Base-by-base conservation (phyloP, 306 rosid species). In the Vigna hirtella region DNA sequence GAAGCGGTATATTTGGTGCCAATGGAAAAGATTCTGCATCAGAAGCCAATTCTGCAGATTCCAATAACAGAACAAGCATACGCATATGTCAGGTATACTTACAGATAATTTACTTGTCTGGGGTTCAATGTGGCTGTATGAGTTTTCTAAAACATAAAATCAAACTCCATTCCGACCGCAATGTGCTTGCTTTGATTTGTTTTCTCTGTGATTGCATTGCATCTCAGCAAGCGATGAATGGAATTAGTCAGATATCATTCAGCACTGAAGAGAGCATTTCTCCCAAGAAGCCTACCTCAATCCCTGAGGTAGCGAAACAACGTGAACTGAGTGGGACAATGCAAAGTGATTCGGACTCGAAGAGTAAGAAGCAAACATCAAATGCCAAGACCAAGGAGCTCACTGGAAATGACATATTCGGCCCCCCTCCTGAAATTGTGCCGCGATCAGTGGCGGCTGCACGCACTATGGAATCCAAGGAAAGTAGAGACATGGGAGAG, bases 221-320 rank as follows among this genome's bases (percentile, higher is more conserved):
- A 73, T 73, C 57, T 66, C 70, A 95, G 95, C 96, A 92, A 85
- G 85, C 93, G 43, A 42, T 86, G 69, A 92, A 87, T 47, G 97
- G 97, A 83, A 73, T 92, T 24, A 95, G 98, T 78, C 98, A 95
- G 84, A 95, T 95, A 86, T 91, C 98, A 17, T 95, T 95, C 87
- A 86, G 90, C 79, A 84, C 86, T 11, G 92, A 92, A 17, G 97
- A 89, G 76, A 88, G 88, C 22, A 49, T 94, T 79, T 85, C 90
- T 28, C 96, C 93, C 15, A 94, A 89, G 83, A 94, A 86, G 84
- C 96, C 97, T 22, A 78, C 89, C 83, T 83, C 93, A 12, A 2
- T 90, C 74, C 91, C 96, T 9, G 98, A 94, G 86, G 98, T 92
- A 36, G 98, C 98, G 20, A 95, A 95, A 91, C 98, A 95, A 81